phyloP scores from a whole-genome alignment of 768 basidiomycete genomes.

The Suillus tomentosus region DNA sequence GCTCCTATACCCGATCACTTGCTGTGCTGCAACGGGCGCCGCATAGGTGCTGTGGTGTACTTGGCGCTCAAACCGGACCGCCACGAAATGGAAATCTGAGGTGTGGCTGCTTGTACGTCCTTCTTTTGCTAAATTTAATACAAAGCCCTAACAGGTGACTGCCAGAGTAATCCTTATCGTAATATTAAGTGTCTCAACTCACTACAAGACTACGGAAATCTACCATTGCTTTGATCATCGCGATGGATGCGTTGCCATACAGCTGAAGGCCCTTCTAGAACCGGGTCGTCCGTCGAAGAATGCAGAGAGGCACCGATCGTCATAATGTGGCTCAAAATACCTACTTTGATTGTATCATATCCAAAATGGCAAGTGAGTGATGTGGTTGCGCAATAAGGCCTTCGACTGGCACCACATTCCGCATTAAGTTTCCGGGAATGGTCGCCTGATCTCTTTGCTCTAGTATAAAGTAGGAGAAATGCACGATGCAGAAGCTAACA shows the following conservation, averaged over 20 bases:
- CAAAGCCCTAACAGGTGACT: conserved; percentile 2
- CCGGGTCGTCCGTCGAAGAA: not conserved
- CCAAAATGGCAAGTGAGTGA: conserved; percentile 17
- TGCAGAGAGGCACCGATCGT: not conserved
- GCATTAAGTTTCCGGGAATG: not conserved
- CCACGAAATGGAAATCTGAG: not conserved
- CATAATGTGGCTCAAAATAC: not conserved
- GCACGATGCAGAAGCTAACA: not conserved
- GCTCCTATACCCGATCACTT: no score
- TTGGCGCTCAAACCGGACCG: not conserved
- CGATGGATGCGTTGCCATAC: not conserved
- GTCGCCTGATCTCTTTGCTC: conserved; percentile 1
- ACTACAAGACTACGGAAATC: not conserved
- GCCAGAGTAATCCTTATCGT: not conserved
- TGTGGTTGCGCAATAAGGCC: conserved; percentile 24
- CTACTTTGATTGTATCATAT: not conserved
- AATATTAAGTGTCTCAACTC: not conserved
- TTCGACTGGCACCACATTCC: conserved; percentile 14
- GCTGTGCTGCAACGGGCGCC: not conserved
- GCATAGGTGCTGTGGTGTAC: not conserved
- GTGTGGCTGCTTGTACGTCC: conserved; percentile 2
- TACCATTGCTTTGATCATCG: not conserved
- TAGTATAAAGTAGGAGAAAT: conserved; percentile 20
- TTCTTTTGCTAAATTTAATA: not conserved
- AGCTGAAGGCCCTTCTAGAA: not conserved